Evolutionary conservation across 495 filamentous ascomycete genomes (phyloP), one percentile per base, ranked within the genome.

Genomic region (Extremus antarcticus): DNA sequence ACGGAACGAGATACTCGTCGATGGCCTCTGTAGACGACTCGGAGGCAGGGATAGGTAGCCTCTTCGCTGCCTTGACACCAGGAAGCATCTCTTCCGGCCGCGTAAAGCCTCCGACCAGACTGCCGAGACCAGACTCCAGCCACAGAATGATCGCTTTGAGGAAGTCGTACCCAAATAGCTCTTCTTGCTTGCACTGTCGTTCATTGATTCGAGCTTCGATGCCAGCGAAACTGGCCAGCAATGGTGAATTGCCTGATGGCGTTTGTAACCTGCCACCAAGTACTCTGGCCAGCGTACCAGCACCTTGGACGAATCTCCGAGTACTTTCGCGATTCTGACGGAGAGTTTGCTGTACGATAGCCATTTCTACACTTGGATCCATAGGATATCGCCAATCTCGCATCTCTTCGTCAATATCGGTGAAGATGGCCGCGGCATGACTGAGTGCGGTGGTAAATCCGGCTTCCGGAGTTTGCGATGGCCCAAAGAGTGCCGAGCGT

Each of bases 291-390:
- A 87, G 63, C 9, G 78, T 78, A 23, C 84, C 84, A 22, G 80
- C 72, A n/a, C 82, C 83, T 67, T 85, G 83, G 3, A 86, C 74
- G 64, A 87, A 87, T 43, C 80, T 70, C 61, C 80, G 77, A n/a
- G 76, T 68, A 17, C 76, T 70, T 39, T 80, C 73, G 22, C 84
- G 78, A 50, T 81, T 73, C 9, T 67, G 69, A 17, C 82, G 80
- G 19, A 84, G 70, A 2, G 75, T 73, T 58, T 78, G 73, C 59
- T 85, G 79, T 4, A 80, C 60, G 2, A 61, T 50, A 25, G 84
- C 75, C 39, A 77, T 76, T 32, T 79, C 72, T 1, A 65, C 60
- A 4, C 68, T 59, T 17, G 82, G 80, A 48, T 82, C 74, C 40
- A 83, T 56, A 0, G 82, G 81, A 62, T 85, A 85, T 11, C 73